Conservation (phyloP, 306 rosid genomes). For the Rubus parviflorus region DNA sequence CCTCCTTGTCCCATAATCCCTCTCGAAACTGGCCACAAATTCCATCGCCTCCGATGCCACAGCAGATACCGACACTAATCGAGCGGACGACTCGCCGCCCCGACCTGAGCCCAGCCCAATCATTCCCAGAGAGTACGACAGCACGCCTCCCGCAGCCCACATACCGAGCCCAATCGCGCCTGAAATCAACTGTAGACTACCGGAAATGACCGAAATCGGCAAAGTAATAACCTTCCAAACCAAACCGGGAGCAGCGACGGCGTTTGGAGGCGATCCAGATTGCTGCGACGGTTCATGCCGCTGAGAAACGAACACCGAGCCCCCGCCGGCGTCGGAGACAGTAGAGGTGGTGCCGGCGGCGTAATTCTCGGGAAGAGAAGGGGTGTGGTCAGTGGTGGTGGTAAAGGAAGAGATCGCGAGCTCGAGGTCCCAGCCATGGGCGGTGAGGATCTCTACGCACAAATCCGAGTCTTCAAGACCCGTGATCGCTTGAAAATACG, state of each 20-base stretch:
- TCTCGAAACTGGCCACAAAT: slow-evolving; percentile 67
- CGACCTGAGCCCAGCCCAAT: slow-evolving; percentile 59
- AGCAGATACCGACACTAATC: slow-evolving; percentile 59
- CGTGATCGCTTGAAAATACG: slow-evolving; percentile 86
- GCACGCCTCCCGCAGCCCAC: slow-evolving; percentile 95
- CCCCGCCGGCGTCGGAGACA: slow-evolving; percentile 6
- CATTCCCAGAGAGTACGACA: slow-evolving; percentile 79
- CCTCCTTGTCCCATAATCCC: slow-evolving; percentile 56
- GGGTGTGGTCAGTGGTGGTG: slow-evolving; percentile 19
- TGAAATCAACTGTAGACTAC: slow-evolving; percentile 72
- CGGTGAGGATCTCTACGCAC: slow-evolving; percentile 82
- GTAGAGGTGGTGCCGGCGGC: slow-evolving; percentile 16
- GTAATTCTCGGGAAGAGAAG: slow-evolving; percentile 10
- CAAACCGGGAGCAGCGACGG: slow-evolving; percentile 49
- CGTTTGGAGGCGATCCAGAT: slow-evolving; percentile 31
- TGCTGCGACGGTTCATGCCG: slow-evolving; percentile 1
- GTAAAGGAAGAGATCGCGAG: slow-evolving; percentile 87
- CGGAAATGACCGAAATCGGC: slow-evolving; percentile 83
- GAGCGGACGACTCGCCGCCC: slow-evolving; percentile 42
- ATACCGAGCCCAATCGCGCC: slow-evolving; percentile 84
- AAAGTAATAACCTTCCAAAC: slow-evolving; percentile 78
- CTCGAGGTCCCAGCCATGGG: slow-evolving; percentile 96
- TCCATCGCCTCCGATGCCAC: slow-evolving; percentile 66
- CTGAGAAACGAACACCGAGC: slow-evolving; percentile 8
- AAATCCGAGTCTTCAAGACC: slow-evolving; percentile 85